Base-by-base conservation (phyloP, 1,284 basidiomycete species). In the Calocybe gambosa region DNA sequence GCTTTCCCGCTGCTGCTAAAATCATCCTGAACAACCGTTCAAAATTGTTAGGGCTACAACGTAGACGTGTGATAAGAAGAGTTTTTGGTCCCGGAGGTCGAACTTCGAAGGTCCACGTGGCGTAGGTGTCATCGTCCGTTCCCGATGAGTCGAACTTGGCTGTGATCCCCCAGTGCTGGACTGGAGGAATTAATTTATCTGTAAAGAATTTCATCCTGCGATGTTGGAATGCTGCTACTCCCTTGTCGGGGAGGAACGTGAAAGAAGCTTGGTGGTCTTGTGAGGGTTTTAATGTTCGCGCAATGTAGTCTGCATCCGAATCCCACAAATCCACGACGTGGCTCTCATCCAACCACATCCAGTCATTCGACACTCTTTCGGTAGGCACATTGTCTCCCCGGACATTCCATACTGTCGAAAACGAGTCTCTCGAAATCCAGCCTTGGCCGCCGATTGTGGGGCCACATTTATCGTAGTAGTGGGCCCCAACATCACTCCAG, bases 401-500 rank as follows among this genome's bases (percentile, higher is more conserved):
- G 33, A 56, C 46, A 40, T 68, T 55, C 75, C 73, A 82, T 1
- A 66, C 58, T 1, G 77, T 78, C 16, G 73, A 72, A 0, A 60
- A 42, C 1, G 71, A 59, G 1, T 62, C 63, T 7, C 60, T 59
- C 4, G 69, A 64, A 12, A 66, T 58, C 80, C 81, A 84, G 0
- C 82, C 81, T 21, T 65, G 62, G 13, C 51, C 42, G 3, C 61
- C 52, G 1, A 54, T 58, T 1, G 59, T 58, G 1, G 69, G 68
- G 0, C 78, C 77, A 45, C 73, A 72, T 1, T 53, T 49, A 5
- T 50, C 53, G 59, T 85, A 86, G 58, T 82, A 81, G 0, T 67
- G 55, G 5, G 52, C 46, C 2, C 82, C 82, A 21, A 85, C 64
- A 53, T 85, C 82, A 57, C 80, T 85, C 62, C 78, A 85, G 4